These are phyloP conservation scores for Karstenula rhodostoma DNA, from an alignment of 2,329 filamentous ascomycete genomes.

Conservation along the genomic window DNA sequence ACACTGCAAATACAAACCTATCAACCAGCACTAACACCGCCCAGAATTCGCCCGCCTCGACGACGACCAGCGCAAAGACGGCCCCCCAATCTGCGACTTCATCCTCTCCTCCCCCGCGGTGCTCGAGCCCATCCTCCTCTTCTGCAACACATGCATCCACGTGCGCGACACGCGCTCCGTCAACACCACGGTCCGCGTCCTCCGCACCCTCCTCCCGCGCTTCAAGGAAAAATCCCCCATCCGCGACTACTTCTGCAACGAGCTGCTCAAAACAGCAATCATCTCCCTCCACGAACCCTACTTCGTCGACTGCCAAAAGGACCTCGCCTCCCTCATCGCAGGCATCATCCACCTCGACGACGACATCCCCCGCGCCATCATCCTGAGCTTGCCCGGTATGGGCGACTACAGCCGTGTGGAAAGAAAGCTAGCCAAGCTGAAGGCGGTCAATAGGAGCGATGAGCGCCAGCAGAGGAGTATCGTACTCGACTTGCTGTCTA, in stretches of 20 bases:
- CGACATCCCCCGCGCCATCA: slow-evolving; percentile 73
- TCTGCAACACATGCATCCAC: slow-evolving; percentile 88
- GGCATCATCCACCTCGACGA: slow-evolving; percentile 82
- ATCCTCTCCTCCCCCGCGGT: slow-evolving; percentile 80
- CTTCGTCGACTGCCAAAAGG: slow-evolving; percentile 95
- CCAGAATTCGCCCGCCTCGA: slow-evolving; percentile 43
- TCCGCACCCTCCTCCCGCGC: slow-evolving; percentile 83
- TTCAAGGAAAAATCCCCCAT: slow-evolving; percentile 69
- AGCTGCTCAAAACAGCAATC: slow-evolving; percentile 89
- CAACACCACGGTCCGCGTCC: slow-evolving; percentile 83
- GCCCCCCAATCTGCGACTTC: slow-evolving; percentile 78
- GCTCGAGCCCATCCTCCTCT: slow-evolving; percentile 87
- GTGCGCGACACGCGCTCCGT: slow-evolving; percentile 92
- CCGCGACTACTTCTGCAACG: slow-evolving; percentile 86
- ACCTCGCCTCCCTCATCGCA: slow-evolving; percentile 87
- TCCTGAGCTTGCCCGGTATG: slow-evolving; percentile 83
- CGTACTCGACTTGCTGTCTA: slow-evolving; percentile 83
- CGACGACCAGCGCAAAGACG: slow-evolving; percentile 50
- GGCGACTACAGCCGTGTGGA: slow-evolving; percentile 69
- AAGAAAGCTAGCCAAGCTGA: slow-evolving; percentile 55
- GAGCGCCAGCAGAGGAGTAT: slow-evolving; percentile 81
- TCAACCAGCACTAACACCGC: background rate
- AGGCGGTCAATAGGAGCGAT: slow-evolving; percentile 59
- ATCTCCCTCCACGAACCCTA: slow-evolving; percentile 93
- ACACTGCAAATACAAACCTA: background rate